Percentiles rank a stretch among this genome's conserved stretches.
These are phyloP conservation scores for Guadua angustifolia DNA, from an alignment of 176 grass and related monocot species.

Conservation along the genomic window DNA sequence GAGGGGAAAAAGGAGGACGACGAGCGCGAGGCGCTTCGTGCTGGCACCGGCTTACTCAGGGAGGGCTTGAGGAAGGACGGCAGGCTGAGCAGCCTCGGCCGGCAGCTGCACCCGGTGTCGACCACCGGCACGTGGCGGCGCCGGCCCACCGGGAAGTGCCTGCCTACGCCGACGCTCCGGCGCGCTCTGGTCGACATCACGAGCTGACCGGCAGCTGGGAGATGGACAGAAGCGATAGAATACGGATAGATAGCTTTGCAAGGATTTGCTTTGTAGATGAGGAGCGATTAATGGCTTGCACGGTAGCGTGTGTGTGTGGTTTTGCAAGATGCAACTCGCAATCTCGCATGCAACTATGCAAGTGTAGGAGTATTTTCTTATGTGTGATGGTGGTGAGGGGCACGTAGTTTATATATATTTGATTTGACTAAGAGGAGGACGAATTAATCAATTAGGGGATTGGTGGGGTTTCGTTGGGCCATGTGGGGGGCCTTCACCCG, in stretches of 20 bases:
- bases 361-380: not conserved
- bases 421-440: slow-evolving; percentile 7
- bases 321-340: not conserved
- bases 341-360: slow-evolving; percentile 13
- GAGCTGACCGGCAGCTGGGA: not conserved
- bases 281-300: slow-evolving; percentile 30
- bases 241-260: not conserved
- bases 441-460: not conserved
- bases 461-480: slow-evolving; percentile 42
- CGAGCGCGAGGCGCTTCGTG: slow-evolving; percentile 9
- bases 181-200: slow-evolving; percentile 8
- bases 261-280: not conserved
- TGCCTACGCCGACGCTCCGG: not conserved
- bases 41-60: not conserved
- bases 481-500: slow-evolving; percentile 1
- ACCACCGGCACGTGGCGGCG: slow-evolving; percentile 55
- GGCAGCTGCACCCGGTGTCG: slow-evolving; percentile 58
- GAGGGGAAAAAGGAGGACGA: slow-evolving; percentile 13
- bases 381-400: not conserved
- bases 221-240: not conserved
- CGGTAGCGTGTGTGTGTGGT: not conserved
- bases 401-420: slow-evolving; percentile 23
- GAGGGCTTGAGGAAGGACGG: slow-evolving; percentile 50
- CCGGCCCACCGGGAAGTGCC: slow-evolving; percentile 50
- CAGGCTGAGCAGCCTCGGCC: slow-evolving; percentile 43